Percentiles rank a stretch among this genome's conserved stretches.
Conservation (phyloP, 1,284 basidiomycete species). For the Prillingera fragicola region DNA sequence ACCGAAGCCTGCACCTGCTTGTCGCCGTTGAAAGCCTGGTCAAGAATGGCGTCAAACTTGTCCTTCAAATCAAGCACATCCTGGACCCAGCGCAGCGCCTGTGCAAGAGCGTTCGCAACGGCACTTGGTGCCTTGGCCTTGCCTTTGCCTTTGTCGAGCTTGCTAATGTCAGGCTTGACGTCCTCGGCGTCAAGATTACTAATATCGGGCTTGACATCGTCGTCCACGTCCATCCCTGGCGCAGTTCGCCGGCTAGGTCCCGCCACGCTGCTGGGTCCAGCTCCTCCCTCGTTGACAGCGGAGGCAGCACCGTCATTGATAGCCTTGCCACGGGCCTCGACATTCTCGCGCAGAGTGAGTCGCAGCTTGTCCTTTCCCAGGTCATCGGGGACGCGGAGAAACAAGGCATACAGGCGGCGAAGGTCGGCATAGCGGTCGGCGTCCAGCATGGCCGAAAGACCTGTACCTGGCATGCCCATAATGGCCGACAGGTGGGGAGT, state of each 20-base stretch:
- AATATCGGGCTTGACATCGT: slow-evolving; percentile 35
- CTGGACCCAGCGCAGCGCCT: slow-evolving; percentile 90
- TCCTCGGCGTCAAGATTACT: slow-evolving; percentile 46
- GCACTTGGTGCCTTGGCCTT: slow-evolving; percentile 52
- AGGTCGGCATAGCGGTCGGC: slow-evolving; percentile 71
- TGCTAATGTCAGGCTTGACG: too few relatives aligned
- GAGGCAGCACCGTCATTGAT: slow-evolving; percentile 61
- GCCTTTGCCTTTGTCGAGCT: slow-evolving; percentile 56
- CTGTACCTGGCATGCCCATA: slow-evolving; percentile 75
- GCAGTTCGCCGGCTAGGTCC: too few relatives aligned
- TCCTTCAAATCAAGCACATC: slow-evolving; percentile 87
- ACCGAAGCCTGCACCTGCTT: slow-evolving; percentile 74
- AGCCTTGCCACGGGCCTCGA: slow-evolving; percentile 69
- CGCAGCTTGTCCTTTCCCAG: slow-evolving; percentile 63
- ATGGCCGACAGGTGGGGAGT: slow-evolving; percentile 69
- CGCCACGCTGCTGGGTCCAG: slow-evolving; percentile 29
- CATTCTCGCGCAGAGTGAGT: slow-evolving; percentile 66
- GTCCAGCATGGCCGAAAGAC: slow-evolving; percentile 84
- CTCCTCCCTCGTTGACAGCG: slow-evolving; percentile 24
- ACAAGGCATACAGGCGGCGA: slow-evolving; percentile 73
- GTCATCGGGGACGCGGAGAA: slow-evolving; percentile 59
- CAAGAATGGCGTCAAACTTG: slow-evolving; percentile 75
- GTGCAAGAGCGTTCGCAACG: slow-evolving; percentile 35
- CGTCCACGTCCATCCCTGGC: slow-evolving; percentile 38
- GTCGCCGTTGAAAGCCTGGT: slow-evolving; percentile 65